phyloP scores from a whole-genome alignment of 495 filamentous ascomycete genomes.

The Amniculicola lignicola region DNA sequence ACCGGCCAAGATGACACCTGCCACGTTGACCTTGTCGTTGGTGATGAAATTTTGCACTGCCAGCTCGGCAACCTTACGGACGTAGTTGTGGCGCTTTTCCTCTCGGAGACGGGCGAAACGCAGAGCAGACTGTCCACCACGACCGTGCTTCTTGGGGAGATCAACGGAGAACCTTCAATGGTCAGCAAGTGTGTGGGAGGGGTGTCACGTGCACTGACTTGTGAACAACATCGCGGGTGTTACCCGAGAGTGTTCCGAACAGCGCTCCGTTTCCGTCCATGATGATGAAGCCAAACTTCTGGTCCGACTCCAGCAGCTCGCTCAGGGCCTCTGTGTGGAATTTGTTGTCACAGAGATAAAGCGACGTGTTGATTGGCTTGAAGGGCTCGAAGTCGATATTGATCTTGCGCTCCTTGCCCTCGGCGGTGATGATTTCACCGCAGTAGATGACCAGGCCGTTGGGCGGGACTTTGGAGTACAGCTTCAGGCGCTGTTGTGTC shows the following conservation, averaged over 20 bases:
- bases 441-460: slow-evolving; percentile 98
- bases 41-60: slow-evolving; percentile 98
- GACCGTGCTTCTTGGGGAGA: slow-evolving; percentile 98
- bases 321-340: slow-evolving; percentile 97
- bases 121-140: slow-evolving; percentile 97
- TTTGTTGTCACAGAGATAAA: slow-evolving; percentile 99
- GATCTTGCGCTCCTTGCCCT: slow-evolving; percentile 98
- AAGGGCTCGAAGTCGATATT: slow-evolving; percentile 99
- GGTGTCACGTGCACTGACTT: slow-evolving; percentile 47
- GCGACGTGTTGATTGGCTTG: slow-evolving; percentile 98
- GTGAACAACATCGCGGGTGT: slow-evolving; percentile 94
- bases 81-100: slow-evolving; percentile 99
- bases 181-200: background rate
- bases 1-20: slow-evolving; percentile 88
- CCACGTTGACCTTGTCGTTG: slow-evolving; percentile 95
- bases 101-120: slow-evolving; percentile 99
- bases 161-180: slow-evolving; percentile 70
- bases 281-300: slow-evolving; percentile 98
- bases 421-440: slow-evolving; percentile 98
- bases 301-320: slow-evolving; percentile 94
- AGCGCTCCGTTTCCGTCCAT: slow-evolving; percentile 99
- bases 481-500: slow-evolving; percentile 95
- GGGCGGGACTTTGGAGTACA: slow-evolving; percentile 96
- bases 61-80: slow-evolving; percentile 95
- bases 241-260: slow-evolving; percentile 93